These are phyloP conservation scores for Asparagopsis taxiformis DNA, from an alignment of 31 red algal species.

Conservation along the genomic window DNA sequence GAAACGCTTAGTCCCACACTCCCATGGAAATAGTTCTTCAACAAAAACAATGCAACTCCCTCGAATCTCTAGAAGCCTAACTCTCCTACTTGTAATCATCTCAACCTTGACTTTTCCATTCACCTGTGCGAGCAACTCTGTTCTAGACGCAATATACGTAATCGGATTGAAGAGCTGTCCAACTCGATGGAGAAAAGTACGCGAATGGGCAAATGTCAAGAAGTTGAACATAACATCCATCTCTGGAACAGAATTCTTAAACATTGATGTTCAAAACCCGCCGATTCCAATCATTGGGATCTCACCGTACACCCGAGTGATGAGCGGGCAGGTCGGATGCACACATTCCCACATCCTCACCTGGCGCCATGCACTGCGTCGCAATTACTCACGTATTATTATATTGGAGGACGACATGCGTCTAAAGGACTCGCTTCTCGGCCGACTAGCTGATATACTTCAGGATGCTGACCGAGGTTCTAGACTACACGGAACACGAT, in stretches of 20 bases:
- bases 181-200: slow-evolving; percentile 26
- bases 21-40: too few relatives aligned
- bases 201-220: slow-evolving; percentile 12
- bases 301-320: slow-evolving; percentile 24
- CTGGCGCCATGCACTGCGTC: slow-evolving; percentile 62
- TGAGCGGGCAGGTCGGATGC: slow-evolving; percentile 77
- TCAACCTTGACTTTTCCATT: background rate
- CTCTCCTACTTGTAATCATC: background rate
- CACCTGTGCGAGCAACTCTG: background rate
- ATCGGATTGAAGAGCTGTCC: slow-evolving; percentile 51
- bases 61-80: too few relatives aligned
- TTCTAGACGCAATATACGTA: slow-evolving; percentile 60
- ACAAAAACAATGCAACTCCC: too few relatives aligned
- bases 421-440: slow-evolving; percentile 20
- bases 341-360: slow-evolving; percentile 63
- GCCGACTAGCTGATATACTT: slow-evolving; percentile 37
- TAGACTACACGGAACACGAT: slow-evolving; percentile 17
- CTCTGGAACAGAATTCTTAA: slow-evolving; percentile 41
- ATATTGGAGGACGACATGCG: slow-evolving; percentile 87
- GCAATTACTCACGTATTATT: slow-evolving; percentile 53
- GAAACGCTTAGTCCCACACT: too few relatives aligned
- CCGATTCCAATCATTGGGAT: slow-evolving; percentile 57
- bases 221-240: slow-evolving; percentile 43
- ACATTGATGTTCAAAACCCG: slow-evolving; percentile 40
- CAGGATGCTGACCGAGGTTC: slow-evolving; percentile 51